These are phyloP conservation scores for Kernera saxatilis DNA, from an alignment of 345 rosid genomes.

Conservation along the genomic window DNA sequence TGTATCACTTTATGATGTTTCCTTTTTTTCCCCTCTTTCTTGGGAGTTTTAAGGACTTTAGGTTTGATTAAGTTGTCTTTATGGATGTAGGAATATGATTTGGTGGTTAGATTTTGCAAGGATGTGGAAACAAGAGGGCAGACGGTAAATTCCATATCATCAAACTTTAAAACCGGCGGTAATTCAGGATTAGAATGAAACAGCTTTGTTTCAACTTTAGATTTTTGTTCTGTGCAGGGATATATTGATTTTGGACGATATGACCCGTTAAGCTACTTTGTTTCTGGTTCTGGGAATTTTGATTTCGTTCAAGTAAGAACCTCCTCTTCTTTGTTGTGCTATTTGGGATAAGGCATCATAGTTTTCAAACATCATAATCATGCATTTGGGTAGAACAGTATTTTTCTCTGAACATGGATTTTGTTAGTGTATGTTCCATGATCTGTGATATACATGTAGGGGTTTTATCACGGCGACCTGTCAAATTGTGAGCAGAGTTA, in stretches of 20 bases:
- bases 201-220: not conserved
- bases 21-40: not conserved
- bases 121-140: conserved; percentile 86
- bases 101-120: conserved; percentile 84
- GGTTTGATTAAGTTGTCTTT: conserved; percentile 2
- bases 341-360: not conserved
- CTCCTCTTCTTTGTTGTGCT: conserved; percentile 13
- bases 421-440: not conserved
- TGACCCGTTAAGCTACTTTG: conserved; percentile 59
- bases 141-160: conserved; percentile 44
- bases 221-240: conserved; percentile 55
- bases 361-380: not conserved
- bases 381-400: not conserved
- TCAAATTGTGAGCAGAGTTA: conserved; percentile 64
- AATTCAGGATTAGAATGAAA: not conserved
- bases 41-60: not conserved
- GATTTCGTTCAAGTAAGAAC: conserved; percentile 70
- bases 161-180: conserved; percentile 3
- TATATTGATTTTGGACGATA: conserved; percentile 78
- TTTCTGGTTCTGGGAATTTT: conserved; percentile 49
- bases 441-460: conserved; percentile 38
- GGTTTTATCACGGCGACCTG: conserved; percentile 77
- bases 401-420: not conserved
- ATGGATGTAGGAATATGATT: conserved; percentile 54
- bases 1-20: not conserved